Evolutionary conservation across 1,284 basidiomycete species (phyloP), one percentile per base, ranked within the genome.

Genomic region (Ganoderma lingzhi): DNA sequence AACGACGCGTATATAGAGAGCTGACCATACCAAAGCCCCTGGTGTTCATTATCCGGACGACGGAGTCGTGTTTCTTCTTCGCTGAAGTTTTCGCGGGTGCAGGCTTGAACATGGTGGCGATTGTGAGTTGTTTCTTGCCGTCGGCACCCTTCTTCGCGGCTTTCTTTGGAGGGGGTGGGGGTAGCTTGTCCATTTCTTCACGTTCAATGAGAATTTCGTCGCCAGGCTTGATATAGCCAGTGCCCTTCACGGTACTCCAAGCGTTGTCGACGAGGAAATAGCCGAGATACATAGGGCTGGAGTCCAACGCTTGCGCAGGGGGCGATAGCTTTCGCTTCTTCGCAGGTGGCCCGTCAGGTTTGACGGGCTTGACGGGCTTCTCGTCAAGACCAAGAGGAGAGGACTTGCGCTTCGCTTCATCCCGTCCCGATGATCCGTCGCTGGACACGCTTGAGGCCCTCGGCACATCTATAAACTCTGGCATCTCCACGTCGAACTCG

Each of bases 221-320:
- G n/a, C 88, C 88, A 23, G 80, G 72, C 66, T 89, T 89, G 58
- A 92, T 82, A 72, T 93, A 93, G 2, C 90, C 89, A 72, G 86
- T 88, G 1, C 92, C 92, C 65, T 87, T 90, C n/a, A 86, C 89
- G 28, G 90, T 94, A 71, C 90, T 92, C 91, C 92, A 94, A 10
- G 92, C 93, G 74, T 92, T 91, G n/a, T 86, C 84, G n/a, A 94
- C 85, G 12, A 93, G 72, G 67, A 93, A 84, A 58, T 90, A 89
- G 14, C 93, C 93, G 28, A 94, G 76, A 74, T 92, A 94, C 37
- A 77, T 74, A 19, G 77, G 73, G 9, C 65, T 71, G 39, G 78
- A 76, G 4, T 45, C 39, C 15, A 48, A 23, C 8, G 53, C 42
- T 41, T 42, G 41, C 6, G 14, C 9, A 3, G 66, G n/a, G 14